Percentiles rank a stretch among this genome's conserved stretches.
Conservation (phyloP, 306 rosid genomes). For the Acacia confusa region DNA sequence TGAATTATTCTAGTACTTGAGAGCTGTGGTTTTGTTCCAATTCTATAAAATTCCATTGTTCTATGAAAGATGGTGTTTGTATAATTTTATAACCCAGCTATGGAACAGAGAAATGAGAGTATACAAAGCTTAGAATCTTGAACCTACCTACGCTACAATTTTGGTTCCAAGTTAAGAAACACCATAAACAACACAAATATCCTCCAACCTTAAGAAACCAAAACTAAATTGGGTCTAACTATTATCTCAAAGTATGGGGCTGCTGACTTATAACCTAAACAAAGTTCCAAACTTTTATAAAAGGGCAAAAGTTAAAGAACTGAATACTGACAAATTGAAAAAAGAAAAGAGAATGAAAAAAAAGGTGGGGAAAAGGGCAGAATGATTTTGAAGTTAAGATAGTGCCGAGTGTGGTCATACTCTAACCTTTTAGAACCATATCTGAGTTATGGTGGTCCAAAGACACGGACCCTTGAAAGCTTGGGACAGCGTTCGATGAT, state of each 20-base stretch:
- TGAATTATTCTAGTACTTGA: neutral
- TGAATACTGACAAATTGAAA: slow-evolving; percentile 26
- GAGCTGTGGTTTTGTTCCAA: neutral
- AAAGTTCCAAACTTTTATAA: slow-evolving; percentile 11
- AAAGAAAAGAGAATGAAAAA: slow-evolving; percentile 23
- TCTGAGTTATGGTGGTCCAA: slow-evolving; percentile 52
- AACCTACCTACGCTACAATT: slow-evolving; percentile 19
- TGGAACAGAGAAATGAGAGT: neutral
- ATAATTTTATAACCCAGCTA: neutral
- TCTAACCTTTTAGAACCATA: slow-evolving; percentile 66
- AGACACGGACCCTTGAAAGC: slow-evolving; percentile 45
- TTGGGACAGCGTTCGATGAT: slow-evolving; percentile 50
- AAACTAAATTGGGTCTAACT: neutral
- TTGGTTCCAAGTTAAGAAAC: neutral
- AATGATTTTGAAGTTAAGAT: slow-evolving; percentile 34
- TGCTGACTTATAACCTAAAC: neutral
- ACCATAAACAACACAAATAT: neutral
- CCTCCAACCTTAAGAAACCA: neutral
- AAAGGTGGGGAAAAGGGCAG: slow-evolving; percentile 24
- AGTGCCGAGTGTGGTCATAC: slow-evolving; percentile 38
- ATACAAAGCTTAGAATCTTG: neutral
- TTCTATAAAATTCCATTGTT: neutral
- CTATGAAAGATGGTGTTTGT: neutral
- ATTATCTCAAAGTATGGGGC: neutral
- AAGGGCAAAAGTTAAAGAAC: slow-evolving; percentile 12